Base-by-base conservation (phyloP, 495 filamentous ascomycete species). In the Neurospora sp. region DNA sequence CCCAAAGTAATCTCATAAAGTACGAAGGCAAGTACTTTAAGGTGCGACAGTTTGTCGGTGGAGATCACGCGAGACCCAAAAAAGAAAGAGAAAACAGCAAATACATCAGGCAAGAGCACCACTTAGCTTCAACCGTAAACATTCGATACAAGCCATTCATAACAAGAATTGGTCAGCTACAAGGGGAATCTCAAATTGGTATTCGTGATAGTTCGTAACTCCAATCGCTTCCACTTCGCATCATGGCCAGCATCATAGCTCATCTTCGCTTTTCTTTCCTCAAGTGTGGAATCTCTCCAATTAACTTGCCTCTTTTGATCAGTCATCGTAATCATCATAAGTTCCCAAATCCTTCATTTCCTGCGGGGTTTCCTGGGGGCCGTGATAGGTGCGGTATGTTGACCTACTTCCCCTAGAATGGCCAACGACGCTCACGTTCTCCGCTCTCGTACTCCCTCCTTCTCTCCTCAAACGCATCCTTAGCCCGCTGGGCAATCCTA, bases 401-500 rank as follows among this genome's bases (percentile, higher is more conserved):
- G 48, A n/a, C 43, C 24, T 69, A 59, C 39, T 62, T 40, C 54
- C 71, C 37, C 31, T 62, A 38, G 31, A 40, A 59, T 42, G 36
- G 71, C 36, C 71, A 34, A 21, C 59, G 71, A 15, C 71, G 7
- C 38, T 39, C 54, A 71, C 17, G 13, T 28, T 73, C 59, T 21
- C 69, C 45, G 31, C 28, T 24, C 71, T 72, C 45, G 3, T 69
- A 48, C 6, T 69, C 73, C 54, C 54, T 66, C 54, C 54, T 17
- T 19, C 54, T 66, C 11, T 81, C 77, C 15, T 79, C 73, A 31
- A 80, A 42, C 54, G 75, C 77, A n/a, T 78, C 76, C 28, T 79
- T 77, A 21, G 79, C 76, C 39, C 74, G 72, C 39, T 71, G 71
- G 21, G 77, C 74, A 24, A 80, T 74, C 37, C 45, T 31, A n/a